Base-by-base conservation (phyloP, 2,329 filamentous ascomycete genomes). In the Scedosporium dehoogii region DNA sequence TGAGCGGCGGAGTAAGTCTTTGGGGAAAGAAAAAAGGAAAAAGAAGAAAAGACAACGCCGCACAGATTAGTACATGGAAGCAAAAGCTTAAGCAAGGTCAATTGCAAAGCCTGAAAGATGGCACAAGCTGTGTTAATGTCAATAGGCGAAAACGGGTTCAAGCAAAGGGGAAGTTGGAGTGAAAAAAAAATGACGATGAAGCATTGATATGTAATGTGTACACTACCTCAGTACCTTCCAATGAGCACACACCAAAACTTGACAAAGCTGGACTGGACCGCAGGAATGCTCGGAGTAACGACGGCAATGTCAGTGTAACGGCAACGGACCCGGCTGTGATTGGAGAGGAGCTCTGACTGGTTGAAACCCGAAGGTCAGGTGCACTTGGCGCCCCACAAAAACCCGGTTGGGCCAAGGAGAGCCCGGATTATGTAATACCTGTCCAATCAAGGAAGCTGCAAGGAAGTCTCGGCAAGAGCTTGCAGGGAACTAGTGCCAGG, bases 1-100 rank as follows among this genome's bases (percentile, higher is more conserved):
- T 68, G 77, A 79, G 73, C 69, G 76, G 77, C 76, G 75, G 78
- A 79, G 75, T 78, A 78, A 78, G 78, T 79, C 77, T 73, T 72
- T 65, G 59, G 65, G 57, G 62, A 61, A 61, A 57, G 62, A 64
- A 62, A 62, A 67, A 59, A 57, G 63, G 62, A 63, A 60, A 63
- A 62, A 59, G 38, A 63, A n/a, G 25, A 63, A 59, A 60, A 18
- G 38, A 64, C 65, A 58, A 27, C 48, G 21, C 44, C 59, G 41
- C 44, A 27, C 21, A 46, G 27, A 46, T 62, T 62, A 55, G 38
- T 25, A 55, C 53, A 46, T 58, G 18, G 33, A 18, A 58, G 27
- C 25, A 42, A 42, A 23, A 14, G 57, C 23, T 55, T 21, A 53
- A 60, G 33, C 16, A 23, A 14, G 57, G 25, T 55, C 44, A 53